Conservation (phyloP, 352 stramenopile species). For the Blastocystis hominis region DNA sequence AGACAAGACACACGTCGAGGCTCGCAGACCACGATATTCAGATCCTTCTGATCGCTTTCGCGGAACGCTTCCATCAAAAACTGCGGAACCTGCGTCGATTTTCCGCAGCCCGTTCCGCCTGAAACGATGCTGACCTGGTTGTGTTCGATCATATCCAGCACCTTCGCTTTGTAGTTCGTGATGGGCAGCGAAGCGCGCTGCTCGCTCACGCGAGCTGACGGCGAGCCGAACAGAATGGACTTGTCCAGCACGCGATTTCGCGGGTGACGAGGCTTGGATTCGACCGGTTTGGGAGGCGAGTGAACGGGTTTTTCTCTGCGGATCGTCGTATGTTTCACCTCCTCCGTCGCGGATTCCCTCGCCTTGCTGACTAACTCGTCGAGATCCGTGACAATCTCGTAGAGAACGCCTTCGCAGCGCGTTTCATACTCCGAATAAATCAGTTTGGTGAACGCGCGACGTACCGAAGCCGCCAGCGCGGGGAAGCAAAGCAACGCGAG, state of each 20-base stretch:
- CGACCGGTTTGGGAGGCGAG: background rate
- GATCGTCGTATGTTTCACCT: background rate
- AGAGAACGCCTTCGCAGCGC: background rate
- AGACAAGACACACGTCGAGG: conserved; percentile 85
- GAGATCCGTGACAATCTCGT: conserved; percentile 21
- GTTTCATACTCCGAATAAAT: background rate
- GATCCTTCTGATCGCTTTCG: conserved; percentile 68
- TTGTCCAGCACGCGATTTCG: background rate
- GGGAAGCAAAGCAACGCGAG: background rate
- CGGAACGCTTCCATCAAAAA: conserved; percentile 84
- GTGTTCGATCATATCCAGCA: conserved; percentile 70
- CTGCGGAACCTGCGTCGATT: conserved; percentile 84
- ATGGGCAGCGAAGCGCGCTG: conserved; percentile 68
- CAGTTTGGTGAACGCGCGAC: background rate
- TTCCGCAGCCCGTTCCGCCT: conserved; percentile 84
- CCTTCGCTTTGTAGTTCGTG: conserved; percentile 67
- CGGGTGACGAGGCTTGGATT: background rate
- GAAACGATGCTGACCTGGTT: conserved; percentile 84
- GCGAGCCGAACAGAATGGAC: background rate
- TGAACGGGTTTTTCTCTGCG: background rate
- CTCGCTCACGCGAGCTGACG: background rate
- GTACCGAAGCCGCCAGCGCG: background rate
- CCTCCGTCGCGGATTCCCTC: background rate
- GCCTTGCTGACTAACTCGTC: background rate
- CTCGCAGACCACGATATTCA: conserved; percentile 88